Base-by-base conservation (phyloP, 768 basidiomycete genomes). In the Hydnum rufescens region DNA sequence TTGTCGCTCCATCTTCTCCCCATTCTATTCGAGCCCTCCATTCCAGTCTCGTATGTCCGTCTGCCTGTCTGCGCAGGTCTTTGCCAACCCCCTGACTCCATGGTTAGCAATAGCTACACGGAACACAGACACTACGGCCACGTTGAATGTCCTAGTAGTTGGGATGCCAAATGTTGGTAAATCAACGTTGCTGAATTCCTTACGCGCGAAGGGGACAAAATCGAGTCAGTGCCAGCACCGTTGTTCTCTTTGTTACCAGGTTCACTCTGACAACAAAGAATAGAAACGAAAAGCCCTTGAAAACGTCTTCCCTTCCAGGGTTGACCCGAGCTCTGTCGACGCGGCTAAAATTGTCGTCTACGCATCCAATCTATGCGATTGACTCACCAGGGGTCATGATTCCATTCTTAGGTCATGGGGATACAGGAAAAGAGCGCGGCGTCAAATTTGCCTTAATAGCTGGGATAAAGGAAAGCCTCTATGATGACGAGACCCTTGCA, bases 81-180 rank as follows among this genome's bases (percentile, higher is more conserved):
- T 28, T 25, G 13, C 25, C 8, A 16, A 13, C 8, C 8, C 44
- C 8, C 8, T 47, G 8, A 47, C 22, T 23, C 25, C 44, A 52
- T 25, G 42, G 31, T 4, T 57, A 87, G 83, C 75, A 59, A 72
- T 85, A 58, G 81, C 83, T 30, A 76, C 75, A 59, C 69, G 70
- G 39, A 73, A 79, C 62, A 76, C 76, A 49, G 74, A 84, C 57
- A 57, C 57, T 2, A 72, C 76, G 46, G 75, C 78, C 59, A 83
- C 83, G 62, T 67, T 87, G 58, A 89, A 90, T 59, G 81, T 96
- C 4, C 73, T 96, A 2, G 88, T 97, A 23, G 80, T 95, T 54
- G 95, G 95, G 23, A 97, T 99, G 93, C 95, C 95, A 18, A 97
- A 97, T 64, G 89, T 96, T 46, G 93, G 93, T 39, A 97, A 99